Evolutionary conservation across 805 yeast species (phyloP).

Genomic region (Yarrowia sp.): DNA sequence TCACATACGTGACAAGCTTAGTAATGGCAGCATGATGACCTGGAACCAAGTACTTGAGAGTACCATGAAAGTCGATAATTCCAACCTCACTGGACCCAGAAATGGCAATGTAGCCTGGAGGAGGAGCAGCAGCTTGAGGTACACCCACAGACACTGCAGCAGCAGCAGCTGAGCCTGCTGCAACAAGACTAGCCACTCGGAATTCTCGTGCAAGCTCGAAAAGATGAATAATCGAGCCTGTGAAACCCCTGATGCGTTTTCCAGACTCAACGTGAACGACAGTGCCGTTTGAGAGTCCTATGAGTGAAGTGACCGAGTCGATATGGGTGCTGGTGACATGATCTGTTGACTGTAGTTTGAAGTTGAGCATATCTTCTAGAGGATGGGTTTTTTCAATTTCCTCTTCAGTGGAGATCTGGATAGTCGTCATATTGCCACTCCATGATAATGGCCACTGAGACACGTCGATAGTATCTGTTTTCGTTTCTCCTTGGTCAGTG

Average conservation of each 20-base stretch:
- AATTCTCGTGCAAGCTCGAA: constrained; percentile 8
- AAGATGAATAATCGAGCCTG: background rate
- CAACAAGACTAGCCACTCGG: background rate
- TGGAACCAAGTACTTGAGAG: background rate
- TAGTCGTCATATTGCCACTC: background rate
- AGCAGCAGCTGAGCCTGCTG: background rate
- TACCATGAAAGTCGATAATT: background rate
- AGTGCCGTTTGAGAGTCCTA: constrained; percentile 3
- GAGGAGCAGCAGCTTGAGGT: background rate
- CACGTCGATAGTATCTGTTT: background rate
- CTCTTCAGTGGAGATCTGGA: background rate
- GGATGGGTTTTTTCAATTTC: background rate
- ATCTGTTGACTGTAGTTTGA: background rate
- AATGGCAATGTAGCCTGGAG: constrained; percentile 2
- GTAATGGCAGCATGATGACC: constrained; percentile 8
- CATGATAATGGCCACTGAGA: background rate
- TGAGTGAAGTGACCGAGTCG: background rate
- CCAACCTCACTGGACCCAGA: constrained; percentile 5
- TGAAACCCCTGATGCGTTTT: constrained; percentile 1
- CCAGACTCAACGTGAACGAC: background rate
- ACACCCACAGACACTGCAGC: background rate
- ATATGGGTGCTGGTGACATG: background rate
- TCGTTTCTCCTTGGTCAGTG: background rate
- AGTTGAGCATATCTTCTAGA: background rate
- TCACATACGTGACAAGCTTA: constrained; percentile 16